A percentile compares a stretch with the other conserved stretches of the same genome.
These are phyloP conservation scores for Fusarium circinatum DNA, from an alignment of 2,329 filamentous ascomycete genomes.

Conservation along the genomic window DNA sequence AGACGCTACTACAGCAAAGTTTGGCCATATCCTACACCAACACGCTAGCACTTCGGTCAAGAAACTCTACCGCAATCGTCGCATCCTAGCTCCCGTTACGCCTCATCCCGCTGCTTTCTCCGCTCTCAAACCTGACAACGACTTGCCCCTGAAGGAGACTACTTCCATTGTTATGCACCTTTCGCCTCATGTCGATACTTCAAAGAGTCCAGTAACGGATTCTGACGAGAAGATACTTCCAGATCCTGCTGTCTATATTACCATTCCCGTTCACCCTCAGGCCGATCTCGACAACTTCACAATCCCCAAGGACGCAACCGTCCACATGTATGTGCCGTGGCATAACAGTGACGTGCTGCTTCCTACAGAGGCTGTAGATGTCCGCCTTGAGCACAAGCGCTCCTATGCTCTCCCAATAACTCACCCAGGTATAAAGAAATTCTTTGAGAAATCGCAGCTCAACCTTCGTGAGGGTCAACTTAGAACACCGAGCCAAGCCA, in stretches of 20 bases:
- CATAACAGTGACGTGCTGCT: constrained; percentile 57
- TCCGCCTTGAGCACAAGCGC: constrained; percentile 54
- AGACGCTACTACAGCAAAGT: constrained; percentile 55
- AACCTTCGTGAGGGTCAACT: constrained; percentile 56
- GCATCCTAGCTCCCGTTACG: constrained; percentile 56
- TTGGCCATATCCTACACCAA: constrained; percentile 62
- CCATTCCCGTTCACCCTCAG: constrained; percentile 46
- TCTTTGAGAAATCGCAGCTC: constrained; percentile 58
- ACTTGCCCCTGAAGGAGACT: constrained; percentile 40
- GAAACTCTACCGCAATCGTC: constrained; percentile 32
- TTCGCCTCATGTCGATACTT: constrained; percentile 43
- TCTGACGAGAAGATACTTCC: not conserved
- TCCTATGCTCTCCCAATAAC: constrained; percentile 53
- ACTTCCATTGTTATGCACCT: constrained; percentile 60
- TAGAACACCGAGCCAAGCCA: constrained; percentile 50
- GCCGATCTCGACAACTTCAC: constrained; percentile 43
- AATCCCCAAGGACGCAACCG: constrained; percentile 45
- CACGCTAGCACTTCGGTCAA: not conserved
- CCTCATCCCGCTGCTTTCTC: constrained; percentile 60
- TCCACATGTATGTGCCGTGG: constrained; percentile 46
- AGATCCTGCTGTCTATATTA: constrained; percentile 44
- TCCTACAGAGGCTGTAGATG: constrained; percentile 59
- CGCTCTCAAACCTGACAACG: constrained; percentile 47
- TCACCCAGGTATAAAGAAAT: constrained; percentile 52
- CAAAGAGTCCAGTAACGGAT: constrained; percentile 27